Evolutionary conservation across 495 filamentous ascomycete genomes (phyloP), one percentile per base, ranked within the genome.

Genomic region (Talaromyces stipitatus): DNA sequence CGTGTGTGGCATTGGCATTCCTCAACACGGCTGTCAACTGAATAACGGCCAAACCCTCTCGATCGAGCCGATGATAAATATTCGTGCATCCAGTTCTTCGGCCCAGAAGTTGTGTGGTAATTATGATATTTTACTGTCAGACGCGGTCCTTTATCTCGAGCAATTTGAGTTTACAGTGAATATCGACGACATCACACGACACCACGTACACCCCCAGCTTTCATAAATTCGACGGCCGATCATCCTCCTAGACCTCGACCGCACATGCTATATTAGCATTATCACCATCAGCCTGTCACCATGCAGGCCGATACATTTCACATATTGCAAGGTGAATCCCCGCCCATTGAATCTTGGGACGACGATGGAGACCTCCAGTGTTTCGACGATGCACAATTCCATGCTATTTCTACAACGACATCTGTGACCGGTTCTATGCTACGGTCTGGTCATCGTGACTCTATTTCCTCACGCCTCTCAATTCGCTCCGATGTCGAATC

Each of bases 331-430:
- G 71, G 76, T 43, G 76, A 76, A 16, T 78, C 87, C 53, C 81
- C 81, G 38, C 71, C 75, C 18, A 77, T 91, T 32, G 92, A 97
- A 68, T 89, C 83, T 67, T 96, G 92, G 91, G 91, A 92, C 70
- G 87, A 95, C 62, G 89, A 92, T 65, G 85, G 84, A 61, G 79
- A 95, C 62, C 70, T 94, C 55, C 83, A 92, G 67, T 85, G 87
- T 54, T 80, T 81, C 58, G 88, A 89, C 57, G 83, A 87, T 60
- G 72, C 88, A 52, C 82, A 84, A 58, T 75, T 91, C 65, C 80
- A 84, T 62, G 76, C 82, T 67, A 77, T 81, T 56, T 83, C 87
- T 41, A 78, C 79, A 29, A 78, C 83, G 52, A 82, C 83, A 24
- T 80, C 78, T 14, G 64, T 75, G n/a, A 69, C 71, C 23, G 73